Conservation (phyloP, 2,329 filamentous ascomycete species). For the Hymenoscyphus linearis region DNA sequence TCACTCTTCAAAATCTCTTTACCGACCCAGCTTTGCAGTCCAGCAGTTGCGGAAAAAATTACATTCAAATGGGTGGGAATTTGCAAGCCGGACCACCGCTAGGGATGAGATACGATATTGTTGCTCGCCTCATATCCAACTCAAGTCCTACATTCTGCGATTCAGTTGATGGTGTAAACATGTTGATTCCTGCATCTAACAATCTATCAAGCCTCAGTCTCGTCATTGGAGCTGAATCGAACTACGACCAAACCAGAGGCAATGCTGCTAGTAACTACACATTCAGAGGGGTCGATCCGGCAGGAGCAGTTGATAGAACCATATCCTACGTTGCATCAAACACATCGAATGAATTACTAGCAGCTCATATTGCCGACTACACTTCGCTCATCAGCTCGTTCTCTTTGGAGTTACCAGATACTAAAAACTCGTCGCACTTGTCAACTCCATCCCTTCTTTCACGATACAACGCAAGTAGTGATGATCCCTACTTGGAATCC, state of each 20-base stretch:
- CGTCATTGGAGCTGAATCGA: conserved; percentile 41
- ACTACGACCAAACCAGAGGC: conserved; percentile 47
- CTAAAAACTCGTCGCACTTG: conserved; percentile 34
- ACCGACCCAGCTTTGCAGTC: conserved; percentile 24
- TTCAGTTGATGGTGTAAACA: conserved; percentile 21
- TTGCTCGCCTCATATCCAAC: conserved; percentile 30
- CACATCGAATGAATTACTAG: conserved; percentile 30
- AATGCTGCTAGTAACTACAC: conserved; percentile 39
- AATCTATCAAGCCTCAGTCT: conserved; percentile 32
- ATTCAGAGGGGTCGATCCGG: conserved; percentile 45
- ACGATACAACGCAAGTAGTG: conserved; percentile 31
- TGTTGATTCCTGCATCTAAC: conserved; percentile 29
- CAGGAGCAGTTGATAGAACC: conserved; percentile 32
- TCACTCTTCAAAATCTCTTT: conserved; percentile 40
- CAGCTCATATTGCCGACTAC: conserved; percentile 39
- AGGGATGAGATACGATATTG: conserved; percentile 41
- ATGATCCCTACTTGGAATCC: conserved; percentile 48
- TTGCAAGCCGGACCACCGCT: conserved; percentile 37
- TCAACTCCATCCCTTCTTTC: conserved; percentile 37
- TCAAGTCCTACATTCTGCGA: conserved; percentile 13
- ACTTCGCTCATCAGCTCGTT: conserved; percentile 37
- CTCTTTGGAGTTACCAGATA: conserved; percentile 41
- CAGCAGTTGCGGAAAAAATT: conserved; percentile 31
- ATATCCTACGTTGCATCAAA: conserved; percentile 34
- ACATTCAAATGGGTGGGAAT: conserved; percentile 32